Evolutionary conservation across 169 alveolate genomes (phyloP).

Genomic region (Plasmodium cynomolgi): DNA sequence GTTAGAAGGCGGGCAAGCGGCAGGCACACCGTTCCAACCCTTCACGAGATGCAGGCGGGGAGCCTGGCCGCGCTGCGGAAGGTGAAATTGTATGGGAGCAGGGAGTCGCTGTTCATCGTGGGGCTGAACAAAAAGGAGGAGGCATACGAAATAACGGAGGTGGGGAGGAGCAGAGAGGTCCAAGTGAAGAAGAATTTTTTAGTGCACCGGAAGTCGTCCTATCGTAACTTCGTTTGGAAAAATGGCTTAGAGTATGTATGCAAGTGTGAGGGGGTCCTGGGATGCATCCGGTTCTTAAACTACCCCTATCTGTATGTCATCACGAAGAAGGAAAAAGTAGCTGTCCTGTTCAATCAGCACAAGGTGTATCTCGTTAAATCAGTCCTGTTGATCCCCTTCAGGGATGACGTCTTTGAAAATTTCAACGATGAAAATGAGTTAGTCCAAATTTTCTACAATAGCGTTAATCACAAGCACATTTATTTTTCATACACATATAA

Average conservation of each 20-base stretch:
- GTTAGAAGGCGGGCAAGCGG: background rate
- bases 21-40: background rate
- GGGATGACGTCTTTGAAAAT: conserved; percentile 29
- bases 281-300: conserved; percentile 73
- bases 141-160: conserved; percentile 3
- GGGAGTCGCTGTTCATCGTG: background rate
- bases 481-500: conserved; percentile 83
- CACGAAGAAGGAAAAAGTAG: conserved; percentile 74
- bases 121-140: conserved; percentile 43
- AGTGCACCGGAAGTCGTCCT: background rate
- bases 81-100: conserved; percentile 10
- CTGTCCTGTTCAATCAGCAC: conserved; percentile 75
- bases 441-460: conserved; percentile 74
- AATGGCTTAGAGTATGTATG: conserved; percentile 15
- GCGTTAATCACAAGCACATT: conserved; percentile 74
- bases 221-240: conserved; percentile 5
- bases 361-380: conserved; percentile 71
- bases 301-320: conserved; percentile 78
- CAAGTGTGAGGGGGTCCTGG: conserved; percentile 78
- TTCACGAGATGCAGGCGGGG: background rate
- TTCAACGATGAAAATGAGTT: conserved; percentile 66
- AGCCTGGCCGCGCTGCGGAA: background rate
- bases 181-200: background rate
- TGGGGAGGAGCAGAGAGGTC: background rate
- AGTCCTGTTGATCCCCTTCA: conserved; percentile 77